These are phyloP conservation scores for Blastobotrys petasosporus DNA, from an alignment of 1,139 yeast genomes.

Conservation along the genomic window DNA sequence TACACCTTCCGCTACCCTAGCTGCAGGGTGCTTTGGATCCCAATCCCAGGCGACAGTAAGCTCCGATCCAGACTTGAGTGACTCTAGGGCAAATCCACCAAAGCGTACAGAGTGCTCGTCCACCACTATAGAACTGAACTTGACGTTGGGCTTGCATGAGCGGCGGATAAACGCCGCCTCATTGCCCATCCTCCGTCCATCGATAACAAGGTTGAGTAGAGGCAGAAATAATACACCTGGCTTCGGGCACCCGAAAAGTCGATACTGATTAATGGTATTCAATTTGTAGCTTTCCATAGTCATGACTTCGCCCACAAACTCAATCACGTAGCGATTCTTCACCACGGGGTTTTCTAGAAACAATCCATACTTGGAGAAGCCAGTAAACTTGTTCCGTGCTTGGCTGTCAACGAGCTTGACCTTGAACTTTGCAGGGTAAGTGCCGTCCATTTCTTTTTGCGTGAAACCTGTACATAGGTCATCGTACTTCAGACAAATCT, in stretches of 20 bases:
- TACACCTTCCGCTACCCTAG: slow-evolving; percentile 42
- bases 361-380: slow-evolving; percentile 65
- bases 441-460: slow-evolving; percentile 23
- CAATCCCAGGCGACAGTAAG: slow-evolving; percentile 82
- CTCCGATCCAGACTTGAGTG: slow-evolving; percentile 58
- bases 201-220: slow-evolving; percentile 54
- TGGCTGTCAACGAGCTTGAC: slow-evolving; percentile 48
- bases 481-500: slow-evolving; percentile 12
- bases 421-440: slow-evolving; percentile 25
- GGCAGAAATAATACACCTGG: slow-evolving; percentile 62
- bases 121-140: slow-evolving; percentile 49
- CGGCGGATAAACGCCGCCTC: slow-evolving; percentile 68
- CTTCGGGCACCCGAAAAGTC: slow-evolving; percentile 77
- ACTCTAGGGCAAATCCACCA: slow-evolving; percentile 51
- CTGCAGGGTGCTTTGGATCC: slow-evolving; percentile 74
- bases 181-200: slow-evolving; percentile 76
- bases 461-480: slow-evolving; percentile 20
- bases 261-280: slow-evolving; percentile 70
- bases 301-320: slow-evolving; percentile 69
- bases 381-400: slow-evolving; percentile 60
- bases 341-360: slow-evolving; percentile 43
- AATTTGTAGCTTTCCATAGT: slow-evolving; percentile 54
- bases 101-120: slow-evolving; percentile 46
- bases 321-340: slow-evolving; percentile 51
- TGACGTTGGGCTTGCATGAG: slow-evolving; percentile 71